Evolutionary conservation across 2,329 filamentous ascomycete species (phyloP).

Genomic region (Thelonectria olida): DNA sequence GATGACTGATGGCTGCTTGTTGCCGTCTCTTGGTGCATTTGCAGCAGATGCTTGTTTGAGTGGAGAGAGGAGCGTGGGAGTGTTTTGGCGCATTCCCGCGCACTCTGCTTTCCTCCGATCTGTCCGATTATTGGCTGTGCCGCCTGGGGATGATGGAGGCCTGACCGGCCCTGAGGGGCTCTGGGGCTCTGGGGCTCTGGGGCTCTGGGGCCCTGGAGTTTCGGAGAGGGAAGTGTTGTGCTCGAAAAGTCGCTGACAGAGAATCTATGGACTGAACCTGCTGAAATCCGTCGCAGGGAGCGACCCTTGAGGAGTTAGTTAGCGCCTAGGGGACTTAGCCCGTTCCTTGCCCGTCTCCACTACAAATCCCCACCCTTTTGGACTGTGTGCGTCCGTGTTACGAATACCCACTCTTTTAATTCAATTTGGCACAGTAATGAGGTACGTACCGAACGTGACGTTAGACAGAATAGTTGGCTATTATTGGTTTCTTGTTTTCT

Average conservation of each 20-base stretch:
- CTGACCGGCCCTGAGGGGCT: not conserved
- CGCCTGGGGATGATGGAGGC: not conserved
- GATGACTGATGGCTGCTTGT: conserved; percentile 3
- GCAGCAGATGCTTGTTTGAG: not conserved
- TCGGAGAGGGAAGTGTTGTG: conserved; percentile 20
- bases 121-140: conserved; percentile 48
- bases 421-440: not conserved
- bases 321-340: conserved; percentile 33
- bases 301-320: conserved; percentile 38
- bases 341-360: conserved; percentile 34
- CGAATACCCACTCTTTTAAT: not conserved
- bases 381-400: not conserved
- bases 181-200: no score
- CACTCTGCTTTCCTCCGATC: conserved; percentile 40
- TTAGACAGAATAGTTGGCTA: conserved; percentile 15
- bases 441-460: conserved; percentile 1
- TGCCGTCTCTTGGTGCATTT: conserved; percentile 1
- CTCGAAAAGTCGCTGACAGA: not conserved
- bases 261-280: no score
- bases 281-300: conserved; percentile 36
- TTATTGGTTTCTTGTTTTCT: not conserved
- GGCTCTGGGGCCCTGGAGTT: conserved; percentile 35
- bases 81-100: conserved; percentile 2
- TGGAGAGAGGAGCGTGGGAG: conserved; percentile 1
- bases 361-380: conserved; percentile 1